Evolutionary conservation across 345 rosid genomes (phyloP), one percentile per base, ranked within the genome.

Genomic region (Capsella bursapastoris): DNA sequence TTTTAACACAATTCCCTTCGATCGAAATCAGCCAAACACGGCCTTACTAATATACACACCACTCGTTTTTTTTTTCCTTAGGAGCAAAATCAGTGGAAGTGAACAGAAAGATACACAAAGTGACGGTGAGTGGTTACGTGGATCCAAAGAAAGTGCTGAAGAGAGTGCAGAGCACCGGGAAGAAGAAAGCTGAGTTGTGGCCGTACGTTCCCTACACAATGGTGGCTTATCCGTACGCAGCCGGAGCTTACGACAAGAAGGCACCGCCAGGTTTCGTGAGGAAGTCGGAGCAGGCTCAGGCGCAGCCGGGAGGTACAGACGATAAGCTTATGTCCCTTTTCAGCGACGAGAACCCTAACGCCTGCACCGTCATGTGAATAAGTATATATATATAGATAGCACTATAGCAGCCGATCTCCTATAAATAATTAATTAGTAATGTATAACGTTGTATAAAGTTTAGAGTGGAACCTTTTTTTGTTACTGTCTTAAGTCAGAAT

Each of bases 331-430:
- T 78, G 73, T 51, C 78, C 18, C 70, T 72, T 35, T 78, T 78
- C 70, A 78, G 78, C 60, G 81, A 78, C 66, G 81, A 78, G 60
- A 78, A 78, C 64, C 81, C 81, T 28, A 78, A 78, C 40, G 78
- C 81, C 7, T 78, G 81, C 70, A 43, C 52, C 48, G 11, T 78
- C 44, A 72, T 78, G 78, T 78, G 62, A 75, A 35, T 65, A 31
- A 32, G 52, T 50, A 34, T 59, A 18, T 35, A 27, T 59, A 40
- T 28, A 25, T 58, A 37, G 47, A 22, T 22, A 22, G 25, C 25
- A 22, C 25, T 35, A 25, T 58, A 37, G 47, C 38, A 27, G 12
- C 7, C 43, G 5, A 31, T 29, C 40, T 47, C 22, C 22, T 25
- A 34, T 72, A 8, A 4, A 34, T 72, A 22, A 22, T 18, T 18